These are phyloP conservation scores for Penicillium sp. DNA, from an alignment of 2,329 filamentous ascomycete genomes.

Conservation along the genomic window DNA sequence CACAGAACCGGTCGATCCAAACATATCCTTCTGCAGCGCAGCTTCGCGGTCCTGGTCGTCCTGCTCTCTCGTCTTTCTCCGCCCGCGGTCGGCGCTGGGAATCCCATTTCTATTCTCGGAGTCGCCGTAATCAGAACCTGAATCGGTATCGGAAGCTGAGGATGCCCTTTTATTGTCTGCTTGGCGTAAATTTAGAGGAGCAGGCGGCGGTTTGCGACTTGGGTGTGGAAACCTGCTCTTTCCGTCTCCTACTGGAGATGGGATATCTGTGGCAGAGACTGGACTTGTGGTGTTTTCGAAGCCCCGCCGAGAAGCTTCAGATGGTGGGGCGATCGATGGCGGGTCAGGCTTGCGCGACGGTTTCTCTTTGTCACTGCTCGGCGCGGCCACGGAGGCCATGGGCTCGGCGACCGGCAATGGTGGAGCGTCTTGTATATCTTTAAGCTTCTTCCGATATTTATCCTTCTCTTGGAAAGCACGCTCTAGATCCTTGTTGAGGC, in stretches of 20 bases:
- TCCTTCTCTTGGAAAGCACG: slow-evolving; percentile 88
- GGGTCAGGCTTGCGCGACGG: neutral
- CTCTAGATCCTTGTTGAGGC: slow-evolving; percentile 89
- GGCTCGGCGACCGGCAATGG: slow-evolving; percentile 23
- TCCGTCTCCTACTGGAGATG: slow-evolving; percentile 13
- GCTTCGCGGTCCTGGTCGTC: slow-evolving; percentile 71
- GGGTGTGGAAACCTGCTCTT: slow-evolving; percentile 44
- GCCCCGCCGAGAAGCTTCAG: slow-evolving; percentile 8
- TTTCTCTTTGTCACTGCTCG: slow-evolving; percentile 5
- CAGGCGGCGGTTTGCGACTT: slow-evolving; percentile 72
- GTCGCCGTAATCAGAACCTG: slow-evolving; percentile 77
- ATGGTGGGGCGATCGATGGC: slow-evolving; percentile 5
- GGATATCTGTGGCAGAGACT: slow-evolving; percentile 14
- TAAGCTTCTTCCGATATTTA: slow-evolving; percentile 79
- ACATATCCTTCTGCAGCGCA: slow-evolving; percentile 58
- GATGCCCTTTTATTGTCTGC: slow-evolving; percentile 38
- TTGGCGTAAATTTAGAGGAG: slow-evolving; percentile 64
- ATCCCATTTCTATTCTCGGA: slow-evolving; percentile 61
- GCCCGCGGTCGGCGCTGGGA: slow-evolving; percentile 54
- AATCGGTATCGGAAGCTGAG: slow-evolving; percentile 45
- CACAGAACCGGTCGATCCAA: slow-evolving; percentile 20
- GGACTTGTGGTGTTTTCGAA: slow-evolving; percentile 15
- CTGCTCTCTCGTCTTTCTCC: slow-evolving; percentile 75
- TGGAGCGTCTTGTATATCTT: slow-evolving; percentile 55
- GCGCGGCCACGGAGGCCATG: slow-evolving; percentile 1